Base-by-base conservation (phyloP, 257 asterid genomes). In the Marsdenia floribunda region DNA sequence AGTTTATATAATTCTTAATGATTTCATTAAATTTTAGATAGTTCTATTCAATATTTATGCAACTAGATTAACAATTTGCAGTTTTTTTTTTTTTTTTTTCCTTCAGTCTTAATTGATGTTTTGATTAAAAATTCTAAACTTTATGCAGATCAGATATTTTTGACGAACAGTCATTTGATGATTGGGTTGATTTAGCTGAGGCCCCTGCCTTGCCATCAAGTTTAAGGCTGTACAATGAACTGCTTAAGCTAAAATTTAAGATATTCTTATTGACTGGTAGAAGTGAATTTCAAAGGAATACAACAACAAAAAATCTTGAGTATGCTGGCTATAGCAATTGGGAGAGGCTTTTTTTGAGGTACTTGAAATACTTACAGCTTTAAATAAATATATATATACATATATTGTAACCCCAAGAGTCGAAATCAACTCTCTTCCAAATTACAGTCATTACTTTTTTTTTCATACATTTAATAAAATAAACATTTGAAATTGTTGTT, bases 301-400 rank as follows among this genome's bases (percentile, higher is more conserved):
- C 67, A 15, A 93, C 98, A 5, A 88, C 77, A 76, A 78, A 76
- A 60, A 91, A 91, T 81, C 85, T 90, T 6, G 55, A 67, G 58
- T 55, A 73, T 61, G 87, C 89, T 64, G 97, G 97, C 79, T 91
- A 83, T 86, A 82, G 76, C 81, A 84, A 84, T 81, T 93, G 97
- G 96, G 85, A 91, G 79, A 90, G 86, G 81, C 96, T 93, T 61
- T 64, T 91, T 76, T 73, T 93, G 85, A 93, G 98, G 98, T 91
- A 87, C 29, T 22, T 38, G 67, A 47, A 71, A 21, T 49, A 37
- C 46, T 22, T 47, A 14, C 13, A 6, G 46, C 33, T 63, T 29
- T 61, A 70, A 18, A 6, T 6, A n/a, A n/a, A n/a, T 33, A n/a
- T 33, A 1, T 49, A 6, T n/a, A 2, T 29, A 50, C 49, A 3